Conservation (phyloP, 1,139 yeast species). For the Candida pseudoviswanathii region DNA sequence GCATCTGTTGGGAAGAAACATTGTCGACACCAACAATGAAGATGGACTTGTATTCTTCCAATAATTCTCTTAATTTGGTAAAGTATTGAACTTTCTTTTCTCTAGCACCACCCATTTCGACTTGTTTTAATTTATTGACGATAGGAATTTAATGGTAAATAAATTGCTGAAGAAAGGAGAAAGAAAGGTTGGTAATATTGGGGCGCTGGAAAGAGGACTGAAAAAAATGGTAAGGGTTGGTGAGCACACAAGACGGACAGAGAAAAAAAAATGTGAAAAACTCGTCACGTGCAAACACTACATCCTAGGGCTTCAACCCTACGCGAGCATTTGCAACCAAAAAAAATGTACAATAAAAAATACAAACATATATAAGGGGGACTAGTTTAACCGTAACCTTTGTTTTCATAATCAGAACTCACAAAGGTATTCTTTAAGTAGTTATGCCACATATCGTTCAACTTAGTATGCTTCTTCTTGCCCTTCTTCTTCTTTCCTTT, state of each 20-base stretch:
- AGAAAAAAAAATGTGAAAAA: neutral
- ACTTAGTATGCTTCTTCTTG: slow-evolving; percentile 15
- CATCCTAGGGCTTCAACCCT: slow-evolving; percentile 6
- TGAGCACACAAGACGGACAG: neutral
- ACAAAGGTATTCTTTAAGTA: slow-evolving; percentile 60
- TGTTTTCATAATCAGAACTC: slow-evolving; percentile 62
- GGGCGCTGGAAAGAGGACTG: slow-evolving; percentile 3
- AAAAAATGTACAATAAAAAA: slow-evolving; percentile 2
- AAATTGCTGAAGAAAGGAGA: slow-evolving; percentile 18
- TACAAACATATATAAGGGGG: neutral
- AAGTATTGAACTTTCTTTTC: slow-evolving; percentile 97
- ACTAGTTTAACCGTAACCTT: slow-evolving; percentile 30
- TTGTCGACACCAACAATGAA: slow-evolving; percentile 99
- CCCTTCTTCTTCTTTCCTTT: slow-evolving; percentile 13
- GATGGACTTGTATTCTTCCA: slow-evolving; percentile 96
- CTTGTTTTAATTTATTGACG: slow-evolving; percentile 58
- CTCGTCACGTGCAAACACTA: slow-evolving; percentile 3
- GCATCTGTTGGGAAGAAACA: slow-evolving; percentile 99
- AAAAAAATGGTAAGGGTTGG: neutral
- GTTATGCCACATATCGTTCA: slow-evolving; percentile 41
- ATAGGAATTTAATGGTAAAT: slow-evolving; percentile 89
- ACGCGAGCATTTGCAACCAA: slow-evolving; percentile 1
- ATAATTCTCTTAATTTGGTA: slow-evolving; percentile 89
- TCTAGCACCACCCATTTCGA: slow-evolving; percentile 99
- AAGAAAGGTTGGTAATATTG: neutral